Base-by-base conservation (phyloP, 352 stramenopile species). In the Globisporangium alternatum region DNA sequence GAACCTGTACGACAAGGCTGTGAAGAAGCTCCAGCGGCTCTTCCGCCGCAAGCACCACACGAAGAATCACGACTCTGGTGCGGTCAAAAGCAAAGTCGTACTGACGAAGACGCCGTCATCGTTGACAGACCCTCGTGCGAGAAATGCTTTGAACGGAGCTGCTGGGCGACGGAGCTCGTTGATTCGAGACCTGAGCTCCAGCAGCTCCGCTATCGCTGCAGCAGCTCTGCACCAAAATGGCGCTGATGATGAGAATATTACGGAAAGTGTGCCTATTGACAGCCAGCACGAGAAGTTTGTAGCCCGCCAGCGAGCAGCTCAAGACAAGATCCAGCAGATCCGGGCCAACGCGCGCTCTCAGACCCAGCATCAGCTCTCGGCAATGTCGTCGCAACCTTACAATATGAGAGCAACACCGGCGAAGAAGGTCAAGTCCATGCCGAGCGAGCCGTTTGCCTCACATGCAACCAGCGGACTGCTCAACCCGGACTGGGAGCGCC, bases 11-110 rank as follows among this genome's bases (percentile, higher is more conserved):
- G 83, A 86, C 41, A 71, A 52, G 43, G 80, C 80, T 0, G 80
- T 87, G 12, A 80, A 76, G 51, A 75, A 71, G n/a, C 60, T 91
- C 22, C 83, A 91, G 58, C 79, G 69, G 0, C 62, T 88, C n/a
- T 91, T 91, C 54, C 75, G 82, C 1, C 68, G 65, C 5, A 89
- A 81, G 43, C 66, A 75, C 19, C 56, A 47, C 28, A 69, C 55
- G n/a, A 51, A 33, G 2, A 19, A 9, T 28, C 21, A 10, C 13
- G 1, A 7, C 9, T n/a, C 6, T 28, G 48, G n/a, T 1, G 3
- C 6, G 3, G 3, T 31, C 4, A 49, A 41, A 37, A 44, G 22
- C 30, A 56, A 30, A 19, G 21, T 2, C 10, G 35, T n/a, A 12
- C 39, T 48, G 5, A 25, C 35, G 22, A 45, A 33, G n/a, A 44